phyloP scores from a whole-genome alignment of 805 yeast species.

The Yarrowia sp. region DNA sequence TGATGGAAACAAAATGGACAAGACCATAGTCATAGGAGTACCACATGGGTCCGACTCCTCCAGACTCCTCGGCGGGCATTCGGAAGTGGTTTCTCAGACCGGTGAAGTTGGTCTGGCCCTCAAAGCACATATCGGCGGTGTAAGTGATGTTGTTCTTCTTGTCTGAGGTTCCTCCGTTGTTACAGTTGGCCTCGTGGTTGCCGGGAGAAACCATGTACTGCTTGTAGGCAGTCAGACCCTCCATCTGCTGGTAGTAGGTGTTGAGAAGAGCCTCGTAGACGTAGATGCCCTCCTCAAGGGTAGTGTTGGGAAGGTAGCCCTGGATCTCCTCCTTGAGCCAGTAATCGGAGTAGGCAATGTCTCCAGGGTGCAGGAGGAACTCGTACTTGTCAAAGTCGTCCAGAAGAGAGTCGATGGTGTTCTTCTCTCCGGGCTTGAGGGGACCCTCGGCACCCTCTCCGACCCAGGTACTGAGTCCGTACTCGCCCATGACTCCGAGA shows the following conservation, averaged over 20 bases:
- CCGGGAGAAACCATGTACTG: constrained; percentile 35
- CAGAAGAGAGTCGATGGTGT: constrained; percentile 31
- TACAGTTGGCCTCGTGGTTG: constrained; percentile 34
- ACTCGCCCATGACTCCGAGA: constrained; percentile 25
- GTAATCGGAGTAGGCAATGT: constrained; percentile 37
- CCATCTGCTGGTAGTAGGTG: constrained; percentile 31
- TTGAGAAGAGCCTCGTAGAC: constrained; percentile 32
- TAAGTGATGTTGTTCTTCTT: constrained; percentile 25
- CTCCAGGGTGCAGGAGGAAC: constrained; percentile 36
- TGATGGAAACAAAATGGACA: constrained; percentile 35
- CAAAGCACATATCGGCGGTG: constrained; percentile 28
- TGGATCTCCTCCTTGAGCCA: constrained; percentile 33
- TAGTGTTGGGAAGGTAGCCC: constrained; percentile 27
- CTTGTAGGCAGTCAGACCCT: constrained; percentile 29
- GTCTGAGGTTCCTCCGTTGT: constrained; percentile 27
- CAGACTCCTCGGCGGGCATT: constrained; percentile 36
- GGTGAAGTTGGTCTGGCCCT: constrained; percentile 36
- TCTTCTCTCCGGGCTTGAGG: constrained; percentile 20
- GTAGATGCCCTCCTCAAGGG: constrained; percentile 26
- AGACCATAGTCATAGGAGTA: constrained; percentile 38
- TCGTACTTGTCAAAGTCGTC: constrained; percentile 30
- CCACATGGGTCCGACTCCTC: constrained; percentile 37
- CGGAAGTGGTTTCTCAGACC: constrained; percentile 34
- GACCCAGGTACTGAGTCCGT: constrained; percentile 24
- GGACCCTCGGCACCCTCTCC: constrained; percentile 8